Evolutionary conservation across 805 yeast species (phyloP).

Genomic region (Lipomyces kockii): DNA sequence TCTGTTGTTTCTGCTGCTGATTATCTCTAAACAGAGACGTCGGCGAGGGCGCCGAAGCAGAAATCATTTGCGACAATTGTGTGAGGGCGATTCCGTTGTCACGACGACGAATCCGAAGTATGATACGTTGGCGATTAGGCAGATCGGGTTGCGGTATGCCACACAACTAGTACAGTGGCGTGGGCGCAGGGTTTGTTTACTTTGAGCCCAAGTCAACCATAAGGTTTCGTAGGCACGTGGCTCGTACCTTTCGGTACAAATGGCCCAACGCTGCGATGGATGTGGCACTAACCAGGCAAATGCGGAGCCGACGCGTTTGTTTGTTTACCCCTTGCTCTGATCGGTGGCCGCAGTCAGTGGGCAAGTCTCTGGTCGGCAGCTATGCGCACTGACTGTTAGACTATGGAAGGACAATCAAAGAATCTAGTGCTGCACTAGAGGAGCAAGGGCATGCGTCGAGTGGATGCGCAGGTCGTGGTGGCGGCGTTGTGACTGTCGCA

Average conservation of each 20-base stretch:
- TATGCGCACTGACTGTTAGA: background rate
- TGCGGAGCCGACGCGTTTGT: background rate
- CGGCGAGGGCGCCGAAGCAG: constrained; percentile 1
- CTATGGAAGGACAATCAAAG: background rate
- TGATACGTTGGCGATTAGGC: background rate
- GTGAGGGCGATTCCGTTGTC: background rate
- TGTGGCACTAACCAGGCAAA: background rate
- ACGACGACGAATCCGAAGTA: background rate
- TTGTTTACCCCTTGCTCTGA: background rate
- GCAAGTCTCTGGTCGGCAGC: background rate
- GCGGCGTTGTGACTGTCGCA: background rate
- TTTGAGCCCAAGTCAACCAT: too few relatives aligned
- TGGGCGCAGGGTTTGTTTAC: background rate
- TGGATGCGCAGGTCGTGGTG: background rate
- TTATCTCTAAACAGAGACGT: background rate
- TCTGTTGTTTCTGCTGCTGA: background rate
- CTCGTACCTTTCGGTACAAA: background rate
- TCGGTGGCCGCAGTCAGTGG: background rate
- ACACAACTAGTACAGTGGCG: too few relatives aligned
- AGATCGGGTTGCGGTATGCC: background rate
- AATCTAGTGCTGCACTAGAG: background rate
- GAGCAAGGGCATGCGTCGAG: background rate
- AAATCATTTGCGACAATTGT: constrained; percentile 3
- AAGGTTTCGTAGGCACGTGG: too few relatives aligned
- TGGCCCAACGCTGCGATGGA: background rate